Evolutionary conservation across 2,329 filamentous ascomycete species (phyloP).

Genomic region (Pseudogymnoascus sp.): DNA sequence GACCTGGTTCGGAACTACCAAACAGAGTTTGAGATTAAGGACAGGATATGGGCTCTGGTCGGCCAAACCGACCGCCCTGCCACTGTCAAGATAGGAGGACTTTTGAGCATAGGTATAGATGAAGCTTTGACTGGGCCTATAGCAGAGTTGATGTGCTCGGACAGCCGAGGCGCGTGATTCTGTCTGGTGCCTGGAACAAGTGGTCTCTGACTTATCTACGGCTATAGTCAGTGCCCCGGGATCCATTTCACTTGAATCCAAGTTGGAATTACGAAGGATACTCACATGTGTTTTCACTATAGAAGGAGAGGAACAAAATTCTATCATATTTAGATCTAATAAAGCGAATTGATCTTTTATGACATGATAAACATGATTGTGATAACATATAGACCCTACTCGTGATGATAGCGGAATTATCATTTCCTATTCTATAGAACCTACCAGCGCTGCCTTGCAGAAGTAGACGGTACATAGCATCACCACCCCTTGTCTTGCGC

Average conservation of each 20-base stretch:
- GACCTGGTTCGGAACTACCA: slow-evolving; percentile 22
- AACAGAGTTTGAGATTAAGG: slow-evolving; percentile 23
- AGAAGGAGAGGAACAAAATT: background rate
- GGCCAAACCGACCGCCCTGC: background rate
- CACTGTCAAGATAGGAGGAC: background rate
- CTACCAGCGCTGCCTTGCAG: background rate
- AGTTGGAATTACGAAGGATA: background rate
- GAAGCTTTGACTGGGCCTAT: background rate
- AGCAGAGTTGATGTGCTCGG: background rate
- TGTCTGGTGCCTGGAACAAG: background rate
- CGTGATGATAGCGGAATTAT: background rate
- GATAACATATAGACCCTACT: background rate
- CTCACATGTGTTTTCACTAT: background rate
- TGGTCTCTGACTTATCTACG: background rate
- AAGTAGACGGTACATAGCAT: background rate
- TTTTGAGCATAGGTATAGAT: background rate
- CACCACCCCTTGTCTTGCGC: background rate
- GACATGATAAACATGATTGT: background rate
- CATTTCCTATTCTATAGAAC: background rate
- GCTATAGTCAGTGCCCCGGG: background rate
- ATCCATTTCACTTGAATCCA: background rate
- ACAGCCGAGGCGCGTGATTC: background rate
- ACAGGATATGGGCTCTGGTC: slow-evolving; percentile 13
- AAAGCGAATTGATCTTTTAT: background rate
- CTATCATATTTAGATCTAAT: background rate